Base-by-base conservation (phyloP, 495 filamentous ascomycete genomes). In the Aspergillus mulundensis region DNA sequence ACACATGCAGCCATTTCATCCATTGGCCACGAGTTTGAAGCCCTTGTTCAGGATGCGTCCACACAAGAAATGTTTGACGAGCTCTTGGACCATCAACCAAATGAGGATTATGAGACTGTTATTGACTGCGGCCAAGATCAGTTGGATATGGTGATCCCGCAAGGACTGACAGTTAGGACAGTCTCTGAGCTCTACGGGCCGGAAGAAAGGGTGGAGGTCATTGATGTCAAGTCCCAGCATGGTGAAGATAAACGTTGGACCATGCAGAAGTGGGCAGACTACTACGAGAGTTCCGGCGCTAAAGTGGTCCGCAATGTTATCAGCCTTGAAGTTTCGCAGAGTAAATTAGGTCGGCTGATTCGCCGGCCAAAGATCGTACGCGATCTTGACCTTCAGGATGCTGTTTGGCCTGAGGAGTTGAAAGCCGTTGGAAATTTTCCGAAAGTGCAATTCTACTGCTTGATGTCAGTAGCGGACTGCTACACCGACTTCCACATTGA, bases 401-500 rank as follows among this genome's bases (percentile, higher is more conserved):
- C 80, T 1, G 85, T 89, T 10, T 90, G 87, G 87, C 86, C 85
- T 8, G 70, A 77, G 43, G 84, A 85, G 44, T 73, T 85, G 44
- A 70, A 76, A 54, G 76, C 77, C 10, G 77, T 81, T 57, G 78
- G 73, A 16, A 81, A 84, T 54, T 81, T 73, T 25, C 83, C 84
- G 3, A 83, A 82, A 56, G 85, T 88, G 8, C 84, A 87, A 52
- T 86, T 87, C 59, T 88, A 88, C 70, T 87, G 82, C 63, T 69
- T 90, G 36, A 90, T 90, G 87, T 90, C 87, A 25, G 87, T 90
- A 16, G 84, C 85, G 18, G 85, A 90, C 64, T 88, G 85, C 57
- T 90, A 87, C 56, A 90, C 87, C 20, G 87, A 90, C 68, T 90
- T 90, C 59, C 87, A 90, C 66, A 87, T 90, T 60, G 87, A 90